phyloP scores from a whole-genome alignment of 2,329 filamentous ascomycete species.

The Xylaria sp. region DNA sequence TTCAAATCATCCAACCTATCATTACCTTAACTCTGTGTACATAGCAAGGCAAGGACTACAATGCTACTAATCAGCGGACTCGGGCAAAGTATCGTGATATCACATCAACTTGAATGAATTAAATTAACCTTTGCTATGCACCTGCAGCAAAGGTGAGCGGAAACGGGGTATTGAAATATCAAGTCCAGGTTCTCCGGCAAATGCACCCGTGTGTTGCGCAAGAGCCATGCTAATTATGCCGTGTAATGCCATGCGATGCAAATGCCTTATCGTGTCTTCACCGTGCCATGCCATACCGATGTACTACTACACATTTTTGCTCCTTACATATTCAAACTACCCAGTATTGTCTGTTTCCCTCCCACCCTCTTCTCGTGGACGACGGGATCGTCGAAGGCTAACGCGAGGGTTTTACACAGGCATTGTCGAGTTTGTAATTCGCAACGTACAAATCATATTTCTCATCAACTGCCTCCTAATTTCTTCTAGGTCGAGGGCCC shows the following conservation, averaged over 20 bases:
- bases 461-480: background rate
- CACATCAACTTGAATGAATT: background rate
- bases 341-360: constrained; percentile 17
- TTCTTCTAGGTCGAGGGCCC: constrained; percentile 3
- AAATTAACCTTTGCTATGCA: background rate
- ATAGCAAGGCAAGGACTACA: too few relatives aligned
- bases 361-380: background rate
- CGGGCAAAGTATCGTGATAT: background rate
- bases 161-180: constrained; percentile 24
- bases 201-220: constrained; percentile 23
- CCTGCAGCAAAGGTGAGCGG: background rate
- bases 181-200: constrained; percentile 28
- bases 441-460: constrained; percentile 3
- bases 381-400: background rate
- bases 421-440: background rate
- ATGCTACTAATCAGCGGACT: background rate
- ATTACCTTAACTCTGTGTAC: too few relatives aligned
- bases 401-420: background rate
- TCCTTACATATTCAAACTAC: constrained; percentile 37
- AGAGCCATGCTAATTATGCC: constrained; percentile 27
- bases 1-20: too few relatives aligned
- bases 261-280: constrained; percentile 31
- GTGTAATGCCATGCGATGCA: constrained; percentile 34
- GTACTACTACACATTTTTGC: constrained; percentile 37
- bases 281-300: constrained; percentile 28